phyloP scores from a whole-genome alignment of 345 rosid genomes.

The Atalantia buxifolia region DNA sequence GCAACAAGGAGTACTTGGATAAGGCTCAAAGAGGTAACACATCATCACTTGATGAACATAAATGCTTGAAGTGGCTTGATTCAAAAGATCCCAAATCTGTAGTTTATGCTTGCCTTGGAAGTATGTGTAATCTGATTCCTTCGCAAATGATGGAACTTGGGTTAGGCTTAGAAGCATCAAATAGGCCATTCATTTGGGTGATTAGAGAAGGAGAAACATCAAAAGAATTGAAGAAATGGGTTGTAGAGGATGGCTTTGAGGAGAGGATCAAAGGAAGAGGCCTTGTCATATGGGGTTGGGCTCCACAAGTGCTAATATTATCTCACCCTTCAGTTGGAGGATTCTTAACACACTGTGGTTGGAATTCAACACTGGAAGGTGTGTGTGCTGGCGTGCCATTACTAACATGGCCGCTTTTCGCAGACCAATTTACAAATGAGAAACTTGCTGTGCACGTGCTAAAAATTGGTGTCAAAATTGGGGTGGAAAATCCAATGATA shows the following conservation, averaged over 20 bases:
- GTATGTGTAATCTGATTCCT: neutral
- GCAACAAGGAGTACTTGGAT: conserved; percentile 13
- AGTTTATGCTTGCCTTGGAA: conserved; percentile 13
- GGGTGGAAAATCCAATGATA: neutral
- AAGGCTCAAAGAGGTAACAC: conserved; percentile 28
- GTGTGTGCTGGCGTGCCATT: neutral
- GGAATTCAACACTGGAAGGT: conserved; percentile 16
- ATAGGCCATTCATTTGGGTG: conserved; percentile 10
- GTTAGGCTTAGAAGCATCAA: conserved; percentile 13
- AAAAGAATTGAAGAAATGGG: neutral
- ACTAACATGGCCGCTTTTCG: neutral
- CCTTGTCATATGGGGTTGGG: conserved; percentile 12
- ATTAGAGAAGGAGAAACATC: neutral
- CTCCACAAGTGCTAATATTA: conserved; percentile 12
- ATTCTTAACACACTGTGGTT: conserved; percentile 14
- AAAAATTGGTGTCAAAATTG: neutral
- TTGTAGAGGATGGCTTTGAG: neutral
- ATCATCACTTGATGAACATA: conserved; percentile 5
- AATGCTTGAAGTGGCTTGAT: conserved; percentile 26
- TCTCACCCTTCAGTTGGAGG: conserved; percentile 17
- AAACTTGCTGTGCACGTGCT: neutral
- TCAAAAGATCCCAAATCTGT: conserved; percentile 10
- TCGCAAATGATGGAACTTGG: conserved; percentile 1
- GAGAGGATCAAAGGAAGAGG: conserved; percentile 12
- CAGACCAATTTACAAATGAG: neutral